Evolutionary conservation across 352 stramenopile genomes (phyloP).

Genomic region (Phytophthora citrophthora): DNA sequence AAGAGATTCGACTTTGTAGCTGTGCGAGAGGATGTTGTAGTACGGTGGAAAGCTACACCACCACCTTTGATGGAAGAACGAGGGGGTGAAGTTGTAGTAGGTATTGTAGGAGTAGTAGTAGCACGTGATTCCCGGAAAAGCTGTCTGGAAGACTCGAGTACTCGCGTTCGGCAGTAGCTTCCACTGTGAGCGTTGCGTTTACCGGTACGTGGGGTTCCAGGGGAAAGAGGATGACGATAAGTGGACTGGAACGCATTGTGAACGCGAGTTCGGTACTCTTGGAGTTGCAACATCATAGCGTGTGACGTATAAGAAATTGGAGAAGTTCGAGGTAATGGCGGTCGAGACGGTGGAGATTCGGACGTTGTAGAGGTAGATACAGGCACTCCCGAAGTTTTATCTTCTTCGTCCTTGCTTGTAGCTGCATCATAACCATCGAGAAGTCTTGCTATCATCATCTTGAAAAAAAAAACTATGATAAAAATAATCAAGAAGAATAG

Average conservation of each 20-base stretch:
- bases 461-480: neutral
- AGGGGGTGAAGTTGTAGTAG: slow-evolving; percentile 12
- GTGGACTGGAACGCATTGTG: slow-evolving; percentile 51
- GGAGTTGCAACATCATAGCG: slow-evolving; percentile 67
- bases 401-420: neutral
- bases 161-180: slow-evolving; percentile 46
- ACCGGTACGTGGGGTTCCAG: slow-evolving; percentile 1
- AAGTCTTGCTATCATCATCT: slow-evolving; percentile 31
- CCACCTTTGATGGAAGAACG: slow-evolving; percentile 25
- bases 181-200: slow-evolving; percentile 24
- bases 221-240: slow-evolving; percentile 46
- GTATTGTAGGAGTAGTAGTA: neutral
- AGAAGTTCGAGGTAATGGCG: slow-evolving; percentile 20
- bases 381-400: neutral
- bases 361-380: neutral
- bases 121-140: slow-evolving; percentile 34
- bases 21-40: slow-evolving; percentile 38
- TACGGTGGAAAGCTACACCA: slow-evolving; percentile 57
- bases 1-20: slow-evolving; percentile 39
- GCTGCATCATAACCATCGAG: slow-evolving; percentile 25
- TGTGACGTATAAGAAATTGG: slow-evolving; percentile 51
- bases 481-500: no score
- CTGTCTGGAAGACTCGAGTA: slow-evolving; percentile 49
- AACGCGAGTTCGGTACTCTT: slow-evolving; percentile 62
- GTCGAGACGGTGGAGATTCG: neutral